phyloP scores from a whole-genome alignment of 2,329 filamentous ascomycete genomes.

The Magnaporthiopsis incrustans region DNA sequence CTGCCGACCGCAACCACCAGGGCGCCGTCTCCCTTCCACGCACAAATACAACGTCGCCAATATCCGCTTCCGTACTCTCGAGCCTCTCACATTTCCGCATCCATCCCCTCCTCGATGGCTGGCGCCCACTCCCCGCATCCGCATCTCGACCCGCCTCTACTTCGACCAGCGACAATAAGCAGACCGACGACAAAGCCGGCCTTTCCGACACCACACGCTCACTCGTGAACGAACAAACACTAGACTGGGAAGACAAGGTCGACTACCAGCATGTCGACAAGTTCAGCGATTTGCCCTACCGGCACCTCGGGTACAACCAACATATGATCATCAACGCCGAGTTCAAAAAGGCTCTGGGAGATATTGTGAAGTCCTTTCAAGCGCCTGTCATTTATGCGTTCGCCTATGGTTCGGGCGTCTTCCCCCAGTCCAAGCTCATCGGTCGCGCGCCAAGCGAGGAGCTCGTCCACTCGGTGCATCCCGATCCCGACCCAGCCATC shows the following conservation, averaged over 20 bases:
- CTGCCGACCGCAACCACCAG: background rate
- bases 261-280: constrained; percentile 58
- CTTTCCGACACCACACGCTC: background rate
- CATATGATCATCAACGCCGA: constrained; percentile 94
- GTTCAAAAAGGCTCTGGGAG: constrained; percentile 82
- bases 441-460: constrained; percentile 46
- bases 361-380: constrained; percentile 83
- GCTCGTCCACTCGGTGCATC: constrained; percentile 61
- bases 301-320: constrained; percentile 88
- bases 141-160: background rate
- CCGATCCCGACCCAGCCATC: constrained; percentile 72
- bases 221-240: constrained; percentile 4
- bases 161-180: background rate
- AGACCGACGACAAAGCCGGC: background rate
- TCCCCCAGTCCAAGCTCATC: constrained; percentile 60
- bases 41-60: background rate
- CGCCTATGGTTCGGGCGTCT: constrained; percentile 94
- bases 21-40: background rate
- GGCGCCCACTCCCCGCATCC: background rate
- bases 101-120: background rate
- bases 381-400: constrained; percentile 95
- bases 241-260: constrained; percentile 68
- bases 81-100: background rate
- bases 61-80: background rate
- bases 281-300: constrained; percentile 69